These are phyloP conservation scores for Vitis rupestris DNA, from an alignment of 164 flowering plant species.

Conservation along the genomic window DNA sequence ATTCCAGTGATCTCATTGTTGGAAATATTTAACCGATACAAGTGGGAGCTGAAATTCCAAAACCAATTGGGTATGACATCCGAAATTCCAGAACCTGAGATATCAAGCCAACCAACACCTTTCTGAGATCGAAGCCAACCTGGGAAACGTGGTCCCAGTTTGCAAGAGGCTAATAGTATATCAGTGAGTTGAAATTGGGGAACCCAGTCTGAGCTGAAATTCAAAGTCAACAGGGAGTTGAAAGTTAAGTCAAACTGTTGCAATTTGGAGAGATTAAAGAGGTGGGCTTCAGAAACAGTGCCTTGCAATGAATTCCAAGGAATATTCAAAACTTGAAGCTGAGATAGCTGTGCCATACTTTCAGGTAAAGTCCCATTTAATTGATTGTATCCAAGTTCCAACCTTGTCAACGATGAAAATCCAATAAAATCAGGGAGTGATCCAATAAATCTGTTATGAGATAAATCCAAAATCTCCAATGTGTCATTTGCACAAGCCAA, in stretches of 20 bases:
- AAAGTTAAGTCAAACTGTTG: neutral
- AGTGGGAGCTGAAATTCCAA: too few species aligned
- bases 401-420: slow-evolving; percentile 15
- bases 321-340: neutral
- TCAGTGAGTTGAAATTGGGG: too few species aligned
- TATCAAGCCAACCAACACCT: too few species aligned
- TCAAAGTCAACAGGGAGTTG: too few species aligned
- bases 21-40: too few species aligned
- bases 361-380: slow-evolving; percentile 6
- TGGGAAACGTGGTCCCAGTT: too few species aligned
- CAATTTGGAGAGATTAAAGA: neutral
- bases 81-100: too few species aligned
- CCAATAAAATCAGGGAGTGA: slow-evolving; percentile 12
- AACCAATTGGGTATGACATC: too few species aligned
- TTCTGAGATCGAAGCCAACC: too few species aligned
- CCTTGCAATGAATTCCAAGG: slow-evolving; percentile 4
- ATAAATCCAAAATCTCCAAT: neutral
- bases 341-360: neutral
- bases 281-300: neutral
- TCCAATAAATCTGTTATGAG: slow-evolving; percentile 12
- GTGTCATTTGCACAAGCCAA: neutral
- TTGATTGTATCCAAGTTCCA: slow-evolving; percentile 4
- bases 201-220: too few species aligned
- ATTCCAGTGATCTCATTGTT: neutral
- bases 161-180: too few species aligned